Base-by-base conservation (phyloP, 768 basidiomycete species). In the Termitomyces sp. region DNA sequence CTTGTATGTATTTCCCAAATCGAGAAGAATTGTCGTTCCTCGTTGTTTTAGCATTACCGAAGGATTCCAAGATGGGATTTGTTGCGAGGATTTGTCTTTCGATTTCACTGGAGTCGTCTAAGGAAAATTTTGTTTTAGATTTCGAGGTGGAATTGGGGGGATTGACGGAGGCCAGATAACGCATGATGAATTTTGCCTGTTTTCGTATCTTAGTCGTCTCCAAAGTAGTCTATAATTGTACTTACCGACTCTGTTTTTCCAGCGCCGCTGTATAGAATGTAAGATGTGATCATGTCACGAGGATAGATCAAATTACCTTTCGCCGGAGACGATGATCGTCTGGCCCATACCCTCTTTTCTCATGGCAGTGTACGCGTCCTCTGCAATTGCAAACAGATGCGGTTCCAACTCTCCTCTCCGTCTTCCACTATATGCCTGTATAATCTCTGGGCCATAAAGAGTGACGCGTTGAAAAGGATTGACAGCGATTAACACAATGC, bases 1-100 rank as follows among this genome's bases (percentile, higher is more conserved):
- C 97, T 83, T 99, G 96, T 62, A 99, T 98, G 74, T 99, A 99
- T 76, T 99, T 99, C 60, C 97, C 97, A 71, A 99, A 99, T 57
- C 97, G 86, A 22, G 97, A 99, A 8, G 94, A 97, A 71, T 99
- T 99, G 73, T 99, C 97, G 69, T 99, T 99, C 58, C 97, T 84
- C 16, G 97, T 98, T 32, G 97, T 99, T 76, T 99, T 99, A 24
- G 97, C 97, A 72, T 99, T 99, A 63, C 97, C 97, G 64, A 99
- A 98, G 0, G 97, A 92, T 73, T 99, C 97, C 61, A 99, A 87
- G 66, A 97, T 98, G 24, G 97, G 97, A 71, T 99, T 99, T n/a
- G 96, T 98, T 29, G 97, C 97, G 55, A 99, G 77, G 59, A 99
- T 99, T 72, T 98, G 97, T 49, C 88, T 85, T 70, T 99, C 97